Conservation (phyloP, 225 moss, liverwort and hornwort genomes). For the Antitrichia curtipendula region DNA sequence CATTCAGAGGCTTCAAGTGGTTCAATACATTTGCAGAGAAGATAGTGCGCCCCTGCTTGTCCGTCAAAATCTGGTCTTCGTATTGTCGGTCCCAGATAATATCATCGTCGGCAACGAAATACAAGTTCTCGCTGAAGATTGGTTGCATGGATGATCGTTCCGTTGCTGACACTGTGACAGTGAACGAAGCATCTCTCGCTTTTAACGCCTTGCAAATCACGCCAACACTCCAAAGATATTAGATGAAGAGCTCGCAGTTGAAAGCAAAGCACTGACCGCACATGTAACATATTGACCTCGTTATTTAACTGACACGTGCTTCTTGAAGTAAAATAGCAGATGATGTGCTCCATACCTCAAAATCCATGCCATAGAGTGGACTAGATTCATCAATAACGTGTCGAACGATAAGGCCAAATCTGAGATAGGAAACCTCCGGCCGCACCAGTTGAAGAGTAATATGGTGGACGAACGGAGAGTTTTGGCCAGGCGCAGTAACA, state of each 20-base stretch:
- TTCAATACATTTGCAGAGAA: slow-evolving; percentile 34
- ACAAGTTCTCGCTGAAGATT: slow-evolving; percentile 48
- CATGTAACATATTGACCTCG: background rate
- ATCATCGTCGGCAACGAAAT: slow-evolving; percentile 44
- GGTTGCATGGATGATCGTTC: slow-evolving; percentile 64
- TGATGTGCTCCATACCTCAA: slow-evolving; percentile 20
- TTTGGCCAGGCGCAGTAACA: slow-evolving; percentile 9
- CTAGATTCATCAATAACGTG: slow-evolving; percentile 65
- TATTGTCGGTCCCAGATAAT: slow-evolving; percentile 58
- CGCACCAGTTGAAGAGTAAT: slow-evolving; percentile 32
- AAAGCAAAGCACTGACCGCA: background rate
- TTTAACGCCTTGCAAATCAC: slow-evolving; percentile 18
- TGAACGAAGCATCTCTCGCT: slow-evolving; percentile 44
- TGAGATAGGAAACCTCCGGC: slow-evolving; percentile 34
- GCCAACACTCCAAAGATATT: background rate
- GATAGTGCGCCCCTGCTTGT: slow-evolving; percentile 26
- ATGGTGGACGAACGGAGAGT: slow-evolving; percentile 22
- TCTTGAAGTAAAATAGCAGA: background rate
- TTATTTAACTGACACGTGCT: background rate
- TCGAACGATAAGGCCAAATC: slow-evolving; percentile 35
- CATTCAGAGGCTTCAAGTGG: slow-evolving; percentile 16
- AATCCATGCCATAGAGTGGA: slow-evolving; percentile 45
- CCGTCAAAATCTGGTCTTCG: slow-evolving; percentile 39
- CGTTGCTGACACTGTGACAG: slow-evolving; percentile 35
- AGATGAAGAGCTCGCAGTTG: background rate